Evolutionary conservation across 345 rosid genomes (phyloP).

Genomic region (Linum tenue): DNA sequence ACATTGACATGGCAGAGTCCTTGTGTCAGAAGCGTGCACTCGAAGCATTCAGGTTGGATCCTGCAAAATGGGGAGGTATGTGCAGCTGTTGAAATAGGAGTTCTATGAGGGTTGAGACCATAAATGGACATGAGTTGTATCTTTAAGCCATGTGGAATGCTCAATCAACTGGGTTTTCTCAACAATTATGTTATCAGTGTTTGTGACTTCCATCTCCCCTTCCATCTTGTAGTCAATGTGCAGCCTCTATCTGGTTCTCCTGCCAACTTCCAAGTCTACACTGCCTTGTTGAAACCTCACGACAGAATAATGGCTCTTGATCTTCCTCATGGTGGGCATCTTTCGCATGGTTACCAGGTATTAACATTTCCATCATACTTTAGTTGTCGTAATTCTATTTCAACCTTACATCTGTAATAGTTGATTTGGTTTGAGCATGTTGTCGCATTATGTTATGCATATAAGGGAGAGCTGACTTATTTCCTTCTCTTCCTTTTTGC

Average conservation of each 20-base stretch:
- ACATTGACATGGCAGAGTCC: conserved; percentile 94
- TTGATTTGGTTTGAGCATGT: neutral
- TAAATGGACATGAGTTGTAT: conserved; percentile 3
- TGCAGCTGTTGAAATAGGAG: neutral
- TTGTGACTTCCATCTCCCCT: conserved; percentile 13
- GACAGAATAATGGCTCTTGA: conserved; percentile 99
- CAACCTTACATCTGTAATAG: neutral
- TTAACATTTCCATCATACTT: conserved; percentile 9
- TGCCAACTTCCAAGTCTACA: conserved; percentile 88
- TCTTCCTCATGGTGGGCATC: conserved; percentile 99
- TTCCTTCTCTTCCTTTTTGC: conserved; percentile 24
- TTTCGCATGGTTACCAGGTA: conserved; percentile 99
- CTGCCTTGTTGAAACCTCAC: conserved; percentile 88
- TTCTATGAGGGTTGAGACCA: conserved; percentile 5
- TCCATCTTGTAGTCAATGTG: conserved; percentile 67
- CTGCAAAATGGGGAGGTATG: conserved; percentile 98
- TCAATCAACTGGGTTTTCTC: neutral
- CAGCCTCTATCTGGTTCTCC: conserved; percentile 98
- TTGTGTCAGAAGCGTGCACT: conserved; percentile 93
- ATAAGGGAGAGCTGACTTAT: conserved; percentile 1
- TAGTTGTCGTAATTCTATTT: neutral
- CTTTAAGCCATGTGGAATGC: neutral
- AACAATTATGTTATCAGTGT: neutral
- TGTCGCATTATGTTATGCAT: neutral
- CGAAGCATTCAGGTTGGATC: conserved; percentile 91